These are phyloP conservation scores for Thermothelomyces thermophilus DNA, from an alignment of 2,329 filamentous ascomycete genomes.

Conservation along the genomic window DNA sequence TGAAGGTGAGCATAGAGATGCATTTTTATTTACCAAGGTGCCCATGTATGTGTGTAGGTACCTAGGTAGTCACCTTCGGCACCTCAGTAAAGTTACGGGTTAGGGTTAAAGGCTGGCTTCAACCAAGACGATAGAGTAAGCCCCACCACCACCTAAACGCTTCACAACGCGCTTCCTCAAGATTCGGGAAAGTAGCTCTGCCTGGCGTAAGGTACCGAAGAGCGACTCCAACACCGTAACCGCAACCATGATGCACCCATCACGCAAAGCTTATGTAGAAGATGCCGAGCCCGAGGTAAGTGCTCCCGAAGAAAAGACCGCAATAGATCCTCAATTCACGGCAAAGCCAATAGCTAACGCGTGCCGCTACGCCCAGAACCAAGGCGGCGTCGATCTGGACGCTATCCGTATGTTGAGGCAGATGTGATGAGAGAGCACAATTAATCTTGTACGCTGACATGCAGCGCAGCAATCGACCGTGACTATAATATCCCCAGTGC, in stretches of 20 bases:
- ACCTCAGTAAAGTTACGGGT: too few species aligned
- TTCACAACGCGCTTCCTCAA: neutral
- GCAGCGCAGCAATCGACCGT: conserved; percentile 51
- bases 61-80: too few species aligned
- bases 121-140: too few species aligned
- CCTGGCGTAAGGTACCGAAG: neutral
- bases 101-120: too few species aligned
- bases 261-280: conserved; percentile 90
- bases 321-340: conserved; percentile 7
- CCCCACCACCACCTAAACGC: neutral
- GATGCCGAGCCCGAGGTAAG: conserved; percentile 65
- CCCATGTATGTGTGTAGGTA: too few species aligned
- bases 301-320: conserved; percentile 1
- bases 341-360: conserved; percentile 25
- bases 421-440: too few species aligned
- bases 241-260: conserved; percentile 66
- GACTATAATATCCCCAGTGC: conserved; percentile 73
- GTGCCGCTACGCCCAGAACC: conserved; percentile 26
- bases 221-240: neutral
- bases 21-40: too few species aligned
- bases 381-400: conserved; percentile 41
- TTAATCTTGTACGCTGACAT: conserved; percentile 12
- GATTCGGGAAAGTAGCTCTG: neutral
- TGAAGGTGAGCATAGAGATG: too few species aligned
- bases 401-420: conserved; percentile 38